A percentile compares a stretch with the other conserved stretches of the same genome.
These are phyloP conservation scores for Trichocladium uniseriatum DNA, from an alignment of 495 filamentous ascomycete species.

Conservation along the genomic window DNA sequence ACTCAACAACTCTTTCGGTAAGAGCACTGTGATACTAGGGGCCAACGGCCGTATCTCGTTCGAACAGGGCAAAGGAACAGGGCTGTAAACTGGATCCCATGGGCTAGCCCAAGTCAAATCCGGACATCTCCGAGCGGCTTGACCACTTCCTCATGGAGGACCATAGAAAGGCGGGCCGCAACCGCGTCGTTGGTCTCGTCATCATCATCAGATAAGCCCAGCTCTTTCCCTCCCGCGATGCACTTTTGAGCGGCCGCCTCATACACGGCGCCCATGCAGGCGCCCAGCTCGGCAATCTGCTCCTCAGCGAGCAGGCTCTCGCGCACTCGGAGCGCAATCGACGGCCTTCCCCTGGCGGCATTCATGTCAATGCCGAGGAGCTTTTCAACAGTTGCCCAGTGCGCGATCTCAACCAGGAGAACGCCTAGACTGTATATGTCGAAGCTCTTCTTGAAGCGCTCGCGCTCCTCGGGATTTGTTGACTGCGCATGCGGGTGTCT, in stretches of 20 bases:
- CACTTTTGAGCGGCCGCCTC: slow-evolving; percentile 26
- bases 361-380: slow-evolving; percentile 34
- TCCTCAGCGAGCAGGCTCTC: slow-evolving; percentile 18
- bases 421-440: slow-evolving; percentile 51
- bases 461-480: slow-evolving; percentile 23
- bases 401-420: slow-evolving; percentile 43
- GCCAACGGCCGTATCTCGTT: too few species aligned
- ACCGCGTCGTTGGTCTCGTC: slow-evolving; percentile 29
- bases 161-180: slow-evolving; percentile 24
- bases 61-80: too few species aligned
- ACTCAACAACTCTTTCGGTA: too few species aligned
- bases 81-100: slow-evolving; percentile 6
- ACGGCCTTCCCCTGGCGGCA: slow-evolving; percentile 17
- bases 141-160: slow-evolving; percentile 30
- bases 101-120: slow-evolving; percentile 14
- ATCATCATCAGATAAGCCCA: slow-evolving; percentile 23
- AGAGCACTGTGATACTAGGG: too few species aligned
- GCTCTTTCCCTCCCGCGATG: slow-evolving; percentile 22
- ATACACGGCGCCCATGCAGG: slow-evolving; percentile 26
- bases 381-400: slow-evolving; percentile 43
- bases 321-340: slow-evolving; percentile 23
- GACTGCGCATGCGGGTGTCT: slow-evolving; percentile 40
- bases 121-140: slow-evolving; percentile 27
- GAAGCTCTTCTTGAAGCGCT: slow-evolving; percentile 40
- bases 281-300: slow-evolving; percentile 25